A percentile compares a stretch with the other conserved stretches of the same genome.
These are phyloP conservation scores for Neocucurbitaria cava DNA, from an alignment of 2,329 filamentous ascomycete genomes.

Conservation along the genomic window DNA sequence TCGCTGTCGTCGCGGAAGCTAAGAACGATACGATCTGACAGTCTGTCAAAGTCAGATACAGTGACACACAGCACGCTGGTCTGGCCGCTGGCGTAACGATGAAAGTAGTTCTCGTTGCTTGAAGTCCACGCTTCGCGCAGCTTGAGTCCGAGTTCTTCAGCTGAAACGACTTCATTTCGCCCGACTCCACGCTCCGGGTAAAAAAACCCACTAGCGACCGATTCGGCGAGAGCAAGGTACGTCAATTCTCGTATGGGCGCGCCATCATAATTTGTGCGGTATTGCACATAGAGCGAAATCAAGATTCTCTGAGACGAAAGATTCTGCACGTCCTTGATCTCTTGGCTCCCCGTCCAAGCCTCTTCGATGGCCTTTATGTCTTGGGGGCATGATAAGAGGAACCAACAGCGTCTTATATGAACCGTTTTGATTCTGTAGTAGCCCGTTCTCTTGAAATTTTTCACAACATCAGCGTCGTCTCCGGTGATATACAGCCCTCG, in stretches of 20 bases:
- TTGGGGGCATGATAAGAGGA: neutral
- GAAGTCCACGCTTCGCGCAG: neutral
- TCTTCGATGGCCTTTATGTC: neutral
- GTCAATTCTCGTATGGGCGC: neutral
- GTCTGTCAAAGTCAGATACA: neutral
- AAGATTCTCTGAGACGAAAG: neutral
- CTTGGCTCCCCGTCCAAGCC: neutral
- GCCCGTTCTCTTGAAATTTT: neutral
- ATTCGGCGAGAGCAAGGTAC: neutral
- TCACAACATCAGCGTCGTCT: neutral
- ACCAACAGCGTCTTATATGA: neutral
- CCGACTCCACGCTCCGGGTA: neutral
- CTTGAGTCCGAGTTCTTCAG: constrained; percentile 1
- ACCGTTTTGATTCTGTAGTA: neutral
- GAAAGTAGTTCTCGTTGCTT: neutral
- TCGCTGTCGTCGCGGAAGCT: neutral
- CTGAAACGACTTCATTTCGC: neutral
- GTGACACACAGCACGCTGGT: neutral
- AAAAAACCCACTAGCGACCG: neutral
- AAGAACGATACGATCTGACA: neutral
- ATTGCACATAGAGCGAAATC: neutral
- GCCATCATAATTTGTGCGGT: neutral
- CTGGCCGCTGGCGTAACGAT: neutral
- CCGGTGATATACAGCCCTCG: neutral
- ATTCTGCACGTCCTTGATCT: neutral